Conservation (phyloP, 192 early-diverging fungal species). For the Coemansia sp. region DNA sequence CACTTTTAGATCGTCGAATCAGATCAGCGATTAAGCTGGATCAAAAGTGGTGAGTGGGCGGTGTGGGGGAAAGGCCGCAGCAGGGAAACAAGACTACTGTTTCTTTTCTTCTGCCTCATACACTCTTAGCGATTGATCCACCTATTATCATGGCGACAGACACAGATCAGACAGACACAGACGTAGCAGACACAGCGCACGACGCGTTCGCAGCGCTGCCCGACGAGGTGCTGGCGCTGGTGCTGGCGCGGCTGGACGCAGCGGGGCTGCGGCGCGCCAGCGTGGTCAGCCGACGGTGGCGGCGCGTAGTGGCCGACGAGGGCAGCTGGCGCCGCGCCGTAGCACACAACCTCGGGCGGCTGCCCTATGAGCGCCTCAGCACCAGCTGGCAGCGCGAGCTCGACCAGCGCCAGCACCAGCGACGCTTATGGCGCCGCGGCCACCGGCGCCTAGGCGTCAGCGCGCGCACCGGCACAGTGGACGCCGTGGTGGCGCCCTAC, state of each 20-base stretch:
- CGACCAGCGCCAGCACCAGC: conserved; percentile 13
- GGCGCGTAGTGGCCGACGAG: conserved; percentile 22
- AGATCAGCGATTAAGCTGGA: too few species aligned
- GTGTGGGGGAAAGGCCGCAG: too few species aligned
- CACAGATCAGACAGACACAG: neutral
- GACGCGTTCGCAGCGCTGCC: conserved; percentile 13
- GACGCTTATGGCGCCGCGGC: conserved; percentile 10
- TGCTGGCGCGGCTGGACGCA: conserved; percentile 23
- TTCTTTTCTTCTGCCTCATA: too few species aligned
- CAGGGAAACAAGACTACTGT: too few species aligned
- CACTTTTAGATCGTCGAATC: too few species aligned
- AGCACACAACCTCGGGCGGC: conserved; percentile 10
- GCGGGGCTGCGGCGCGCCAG: conserved; percentile 14
- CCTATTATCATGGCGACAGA: neutral
- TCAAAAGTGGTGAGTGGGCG: too few species aligned
- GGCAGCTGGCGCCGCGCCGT: conserved; percentile 35
- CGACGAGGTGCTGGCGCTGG: conserved; percentile 21
- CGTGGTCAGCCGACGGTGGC: conserved; percentile 22
- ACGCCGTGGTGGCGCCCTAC: conserved; percentile 22
- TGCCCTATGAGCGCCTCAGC: conserved; percentile 15
- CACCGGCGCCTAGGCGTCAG: conserved; percentile 15
- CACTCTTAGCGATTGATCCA: too few species aligned
- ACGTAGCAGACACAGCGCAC: neutral
- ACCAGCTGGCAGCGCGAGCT: conserved; percentile 27
- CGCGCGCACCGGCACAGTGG: conserved; percentile 18